Evolutionary conservation across 768 basidiomycete species (phyloP), one percentile per base, ranked within the genome.

Genomic region (Russula sp.): DNA sequence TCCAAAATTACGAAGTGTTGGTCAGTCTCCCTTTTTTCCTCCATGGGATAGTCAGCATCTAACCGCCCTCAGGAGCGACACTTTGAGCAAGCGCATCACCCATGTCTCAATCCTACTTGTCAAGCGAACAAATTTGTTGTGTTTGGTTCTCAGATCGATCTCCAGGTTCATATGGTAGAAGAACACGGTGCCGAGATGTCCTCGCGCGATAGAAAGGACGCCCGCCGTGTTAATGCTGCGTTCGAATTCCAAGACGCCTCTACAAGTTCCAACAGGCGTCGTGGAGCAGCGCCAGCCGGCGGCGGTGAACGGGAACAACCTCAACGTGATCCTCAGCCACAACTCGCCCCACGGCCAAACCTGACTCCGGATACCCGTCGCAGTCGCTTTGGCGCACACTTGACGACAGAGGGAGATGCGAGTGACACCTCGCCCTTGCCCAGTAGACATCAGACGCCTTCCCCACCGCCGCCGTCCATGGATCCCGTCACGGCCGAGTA

Each of bases 61-160:
- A 5, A 56, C 49, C 11, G 4, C 10, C 50, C 37, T 42, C 54
- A 91, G 87, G 91, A 93, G 73, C 76, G 75, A 47, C 92, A 94
- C 70, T 91, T 91, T 74, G 84, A 81, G 67, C 78, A 77, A 34
- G 84, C 78, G 2, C 96, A 99, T 73, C 82, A 82, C 72, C 87
- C 89, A 6, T 99, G 96, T 73, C 78, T 76, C 3, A 86, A 92
- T 61, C 66, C 84, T 0, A 72, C 78, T 44, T 99, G 96, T 70
- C 84, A 87, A 50, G 85, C 84, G 6, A 87, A 84, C 69, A 98
- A 97, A 75, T 99, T 99, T 66, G 90, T 98, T 64, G 97, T 98
- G 13, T 98, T 98, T 73, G 84, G 85, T 45, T 87, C 88, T 4
- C 79, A 84, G 14, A 77, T 99, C 11, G 97, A 99, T 71, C 84